Percentiles rank a stretch among this genome's conserved stretches.
Conservation (phyloP, 257 asterid species). For the Gardenia jasminoides region DNA sequence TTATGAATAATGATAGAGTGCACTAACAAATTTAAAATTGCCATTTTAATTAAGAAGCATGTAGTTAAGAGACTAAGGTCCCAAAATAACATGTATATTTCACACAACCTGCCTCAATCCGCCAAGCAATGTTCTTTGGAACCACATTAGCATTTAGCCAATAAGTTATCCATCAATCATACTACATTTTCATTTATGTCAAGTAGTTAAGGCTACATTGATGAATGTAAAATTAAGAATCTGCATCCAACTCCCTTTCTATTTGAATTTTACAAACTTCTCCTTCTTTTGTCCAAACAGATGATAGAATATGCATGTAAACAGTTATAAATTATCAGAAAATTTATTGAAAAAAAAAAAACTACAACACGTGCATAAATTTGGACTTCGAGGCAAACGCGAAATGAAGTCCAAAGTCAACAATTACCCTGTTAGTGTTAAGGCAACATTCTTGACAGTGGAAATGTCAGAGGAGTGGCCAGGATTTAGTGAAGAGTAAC, state of each 20-base stretch:
- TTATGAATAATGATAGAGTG: too few relatives aligned
- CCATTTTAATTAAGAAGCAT: background rate
- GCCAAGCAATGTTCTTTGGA: background rate
- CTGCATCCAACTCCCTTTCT: background rate
- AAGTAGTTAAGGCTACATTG: background rate
- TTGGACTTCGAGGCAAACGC: background rate
- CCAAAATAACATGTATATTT: background rate
- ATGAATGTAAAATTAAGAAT: background rate
- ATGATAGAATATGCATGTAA: conserved; percentile 5
- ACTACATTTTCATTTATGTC: background rate
- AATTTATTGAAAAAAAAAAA: background rate
- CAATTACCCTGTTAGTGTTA: conserved; percentile 63
- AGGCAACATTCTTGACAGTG: conserved; percentile 54
- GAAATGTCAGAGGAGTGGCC: conserved; percentile 46
- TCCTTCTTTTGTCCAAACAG: background rate
- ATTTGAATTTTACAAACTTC: background rate
- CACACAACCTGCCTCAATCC: background rate
- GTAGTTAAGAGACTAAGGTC: background rate
- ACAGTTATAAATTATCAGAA: background rate
- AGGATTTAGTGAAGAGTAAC: conserved; percentile 59
- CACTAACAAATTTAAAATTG: too few relatives aligned
- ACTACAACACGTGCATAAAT: background rate
- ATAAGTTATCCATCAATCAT: too few relatives aligned
- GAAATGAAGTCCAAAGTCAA: conserved; percentile 5
- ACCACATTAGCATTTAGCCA: too few relatives aligned